Conservation (phyloP, 2,329 filamentous ascomycete species). For the Apiospora sp. region DNA sequence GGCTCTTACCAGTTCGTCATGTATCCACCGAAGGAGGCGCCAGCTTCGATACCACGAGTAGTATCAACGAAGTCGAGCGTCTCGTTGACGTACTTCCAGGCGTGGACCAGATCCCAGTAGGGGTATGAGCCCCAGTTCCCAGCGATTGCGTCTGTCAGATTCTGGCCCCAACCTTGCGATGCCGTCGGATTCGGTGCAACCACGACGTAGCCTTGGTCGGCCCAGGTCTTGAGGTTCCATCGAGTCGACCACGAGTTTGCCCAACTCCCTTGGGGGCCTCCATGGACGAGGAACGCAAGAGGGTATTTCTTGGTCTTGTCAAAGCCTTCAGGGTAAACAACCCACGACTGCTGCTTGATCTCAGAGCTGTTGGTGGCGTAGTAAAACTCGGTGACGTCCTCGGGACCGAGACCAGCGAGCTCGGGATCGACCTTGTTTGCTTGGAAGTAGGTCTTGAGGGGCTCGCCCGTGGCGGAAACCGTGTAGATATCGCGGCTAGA, state of each 20-base stretch:
- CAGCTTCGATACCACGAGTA: slow-evolving; percentile 56
- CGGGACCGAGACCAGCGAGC: slow-evolving; percentile 42
- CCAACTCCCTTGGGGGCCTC: slow-evolving; percentile 61
- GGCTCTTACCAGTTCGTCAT: slow-evolving; percentile 59
- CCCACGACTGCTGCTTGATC: slow-evolving; percentile 43
- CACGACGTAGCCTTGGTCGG: slow-evolving; percentile 64
- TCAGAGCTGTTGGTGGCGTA: slow-evolving; percentile 44
- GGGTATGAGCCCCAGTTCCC: slow-evolving; percentile 60
- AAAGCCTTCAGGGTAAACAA: slow-evolving; percentile 44
- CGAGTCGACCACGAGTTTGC: slow-evolving; percentile 60
- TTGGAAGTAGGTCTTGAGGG: slow-evolving; percentile 43
- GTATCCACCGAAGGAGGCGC: slow-evolving; percentile 63
- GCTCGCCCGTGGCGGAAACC: slow-evolving; percentile 38
- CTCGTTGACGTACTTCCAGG: slow-evolving; percentile 59
- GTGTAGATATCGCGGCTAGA: slow-evolving; percentile 45
- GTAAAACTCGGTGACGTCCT: slow-evolving; percentile 46
- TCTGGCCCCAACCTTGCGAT: slow-evolving; percentile 61
- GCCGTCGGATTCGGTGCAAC: slow-evolving; percentile 63
- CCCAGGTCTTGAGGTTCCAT: slow-evolving; percentile 63
- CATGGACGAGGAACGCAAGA: slow-evolving; percentile 61
- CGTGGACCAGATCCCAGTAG: slow-evolving; percentile 62
- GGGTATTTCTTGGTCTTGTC: slow-evolving; percentile 56
- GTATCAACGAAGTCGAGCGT: slow-evolving; percentile 60
- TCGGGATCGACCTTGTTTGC: slow-evolving; percentile 45
- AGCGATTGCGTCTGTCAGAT: slow-evolving; percentile 59